phyloP scores from a whole-genome alignment of 2,329 filamentous ascomycete species.

The Aspergillus texensis region DNA sequence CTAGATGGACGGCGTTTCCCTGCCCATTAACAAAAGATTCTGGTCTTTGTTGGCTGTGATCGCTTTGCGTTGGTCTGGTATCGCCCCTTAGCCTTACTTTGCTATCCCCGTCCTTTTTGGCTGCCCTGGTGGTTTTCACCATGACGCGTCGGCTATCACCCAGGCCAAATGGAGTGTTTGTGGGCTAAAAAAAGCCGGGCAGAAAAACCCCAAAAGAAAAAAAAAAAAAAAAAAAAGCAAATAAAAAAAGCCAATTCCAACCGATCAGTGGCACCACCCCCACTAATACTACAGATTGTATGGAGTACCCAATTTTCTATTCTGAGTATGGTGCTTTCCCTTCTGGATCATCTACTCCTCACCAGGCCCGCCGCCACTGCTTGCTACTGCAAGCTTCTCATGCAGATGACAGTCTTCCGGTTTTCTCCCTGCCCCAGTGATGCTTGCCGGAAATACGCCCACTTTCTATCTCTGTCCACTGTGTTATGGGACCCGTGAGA shows the following conservation, averaged over 20 bases:
- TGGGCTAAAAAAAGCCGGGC: too few relatives aligned
- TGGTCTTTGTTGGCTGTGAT: too few relatives aligned
- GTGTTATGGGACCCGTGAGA: slow-evolving; percentile 36
- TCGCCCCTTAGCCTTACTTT: too few relatives aligned
- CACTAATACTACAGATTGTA: slow-evolving; percentile 17
- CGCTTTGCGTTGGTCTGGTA: too few relatives aligned
- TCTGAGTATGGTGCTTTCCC: slow-evolving; percentile 28
- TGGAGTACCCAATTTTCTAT: slow-evolving; percentile 24
- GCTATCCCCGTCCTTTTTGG: too few relatives aligned
- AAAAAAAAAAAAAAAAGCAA: slow-evolving; percentile 11
- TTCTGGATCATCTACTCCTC: slow-evolving; percentile 26
- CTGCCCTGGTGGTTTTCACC: too few relatives aligned
- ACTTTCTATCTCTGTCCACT: slow-evolving; percentile 27
- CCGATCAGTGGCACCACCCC: slow-evolving; percentile 32
- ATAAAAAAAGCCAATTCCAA: slow-evolving; percentile 20
- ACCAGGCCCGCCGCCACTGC: slow-evolving; percentile 24
- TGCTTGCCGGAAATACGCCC: slow-evolving; percentile 21
- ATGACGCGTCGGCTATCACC: too few relatives aligned
- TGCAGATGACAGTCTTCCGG: slow-evolving; percentile 33
- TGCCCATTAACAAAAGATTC: too few relatives aligned
- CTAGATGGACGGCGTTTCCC: too few relatives aligned
- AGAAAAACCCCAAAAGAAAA: too few relatives aligned
- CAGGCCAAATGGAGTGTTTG: too few relatives aligned
- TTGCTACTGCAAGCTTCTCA: slow-evolving; percentile 33
- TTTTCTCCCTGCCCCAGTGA: slow-evolving; percentile 32